These are phyloP conservation scores for Dactylellina sp. DNA, from an alignment of 2,329 filamentous ascomycete species.

Conservation along the genomic window DNA sequence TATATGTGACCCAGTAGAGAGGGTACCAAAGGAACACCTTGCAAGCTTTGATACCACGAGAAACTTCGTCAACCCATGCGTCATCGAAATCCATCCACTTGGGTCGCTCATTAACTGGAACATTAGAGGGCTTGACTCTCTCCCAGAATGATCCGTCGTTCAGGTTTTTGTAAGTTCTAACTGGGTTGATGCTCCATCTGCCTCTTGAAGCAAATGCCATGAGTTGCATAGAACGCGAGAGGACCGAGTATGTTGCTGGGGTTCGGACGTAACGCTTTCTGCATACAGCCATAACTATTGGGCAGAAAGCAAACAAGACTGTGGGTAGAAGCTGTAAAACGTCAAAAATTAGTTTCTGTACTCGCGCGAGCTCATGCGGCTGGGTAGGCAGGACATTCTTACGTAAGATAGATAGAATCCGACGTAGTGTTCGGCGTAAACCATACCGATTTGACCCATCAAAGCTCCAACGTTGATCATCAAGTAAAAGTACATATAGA, in stretches of 20 bases:
- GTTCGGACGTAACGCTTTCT: constrained; percentile 73
- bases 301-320: constrained; percentile 72
- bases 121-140: constrained; percentile 74
- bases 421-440: constrained; percentile 69
- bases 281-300: constrained; percentile 71
- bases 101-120: constrained; percentile 71
- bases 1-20: constrained; percentile 70
- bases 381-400: background rate
- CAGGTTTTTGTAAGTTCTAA: constrained; percentile 71
- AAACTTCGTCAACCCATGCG: constrained; percentile 59
- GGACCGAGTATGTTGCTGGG: constrained; percentile 78
- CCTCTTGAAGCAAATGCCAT: constrained; percentile 73
- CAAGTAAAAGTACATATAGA: constrained; percentile 67
- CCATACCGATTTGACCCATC: constrained; percentile 67
- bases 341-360: background rate
- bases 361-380: background rate
- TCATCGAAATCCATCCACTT: constrained; percentile 65
- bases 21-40: constrained; percentile 59
- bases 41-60: constrained; percentile 59
- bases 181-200: constrained; percentile 72
- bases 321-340: constrained; percentile 73
- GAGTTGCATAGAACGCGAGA: constrained; percentile 75
- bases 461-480: constrained; percentile 70
- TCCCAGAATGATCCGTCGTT: constrained; percentile 74
- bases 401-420: constrained; percentile 68